phyloP scores from a whole-genome alignment of 148 eudicot genomes.

The Fagopyrum esculentum region DNA sequence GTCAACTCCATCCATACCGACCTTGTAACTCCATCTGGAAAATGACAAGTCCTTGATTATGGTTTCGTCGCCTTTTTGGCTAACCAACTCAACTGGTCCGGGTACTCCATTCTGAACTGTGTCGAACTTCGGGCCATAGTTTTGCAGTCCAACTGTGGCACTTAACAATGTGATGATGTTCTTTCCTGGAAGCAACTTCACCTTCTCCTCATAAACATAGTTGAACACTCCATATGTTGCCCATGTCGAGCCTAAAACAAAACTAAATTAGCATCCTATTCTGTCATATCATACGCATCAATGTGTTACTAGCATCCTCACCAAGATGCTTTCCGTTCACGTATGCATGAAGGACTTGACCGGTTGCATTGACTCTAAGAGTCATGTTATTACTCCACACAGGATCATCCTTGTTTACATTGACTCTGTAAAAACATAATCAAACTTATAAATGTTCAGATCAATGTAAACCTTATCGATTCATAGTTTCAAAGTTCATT shows the following conservation, averaged over 20 bases:
- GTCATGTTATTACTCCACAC: slow-evolving; percentile 18
- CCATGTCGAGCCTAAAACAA: slow-evolving; percentile 20
- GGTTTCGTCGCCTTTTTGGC: slow-evolving; percentile 9
- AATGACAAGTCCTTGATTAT: slow-evolving; percentile 23
- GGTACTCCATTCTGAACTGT: slow-evolving; percentile 20
- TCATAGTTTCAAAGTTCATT: no score
- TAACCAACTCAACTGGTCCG: slow-evolving; percentile 24
- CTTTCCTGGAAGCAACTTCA: slow-evolving; percentile 18
- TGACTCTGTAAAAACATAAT: background rate
- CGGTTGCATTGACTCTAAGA: slow-evolving; percentile 19
- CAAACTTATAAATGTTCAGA: background rate
- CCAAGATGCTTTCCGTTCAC: slow-evolving; percentile 25
- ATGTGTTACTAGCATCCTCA: background rate
- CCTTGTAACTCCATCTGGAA: slow-evolving; percentile 23
- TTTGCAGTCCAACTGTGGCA: slow-evolving; percentile 31
- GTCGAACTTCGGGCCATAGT: slow-evolving; percentile 32
- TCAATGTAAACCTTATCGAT: no score
- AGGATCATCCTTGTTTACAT: slow-evolving; percentile 15
- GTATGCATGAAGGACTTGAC: slow-evolving; percentile 23
- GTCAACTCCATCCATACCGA: slow-evolving; percentile 30
- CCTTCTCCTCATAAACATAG: slow-evolving; percentile 12
- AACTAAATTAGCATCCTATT: background rate
- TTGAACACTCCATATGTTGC: background rate
- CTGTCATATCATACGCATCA: no score
- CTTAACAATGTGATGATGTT: slow-evolving; percentile 28